These are phyloP conservation scores for Fusarium compactum DNA, from an alignment of 2,329 filamentous ascomycete species.

Conservation along the genomic window DNA sequence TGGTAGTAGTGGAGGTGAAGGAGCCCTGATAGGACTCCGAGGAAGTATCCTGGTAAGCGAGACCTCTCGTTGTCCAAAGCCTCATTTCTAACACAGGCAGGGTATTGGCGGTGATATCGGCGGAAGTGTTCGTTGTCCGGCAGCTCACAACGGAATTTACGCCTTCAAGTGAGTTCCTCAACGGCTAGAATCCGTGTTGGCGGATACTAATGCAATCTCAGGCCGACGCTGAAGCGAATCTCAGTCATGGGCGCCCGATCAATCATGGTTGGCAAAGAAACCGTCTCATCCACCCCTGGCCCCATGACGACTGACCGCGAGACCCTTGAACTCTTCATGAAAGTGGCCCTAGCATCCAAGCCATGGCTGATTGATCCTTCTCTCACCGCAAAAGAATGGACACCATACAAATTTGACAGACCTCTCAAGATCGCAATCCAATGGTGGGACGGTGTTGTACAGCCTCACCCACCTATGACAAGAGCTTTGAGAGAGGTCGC, in stretches of 20 bases:
- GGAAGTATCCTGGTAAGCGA: constrained; percentile 54
- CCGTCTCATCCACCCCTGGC: constrained; percentile 49
- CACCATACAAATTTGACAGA: constrained; percentile 47
- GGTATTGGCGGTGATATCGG: constrained; percentile 59
- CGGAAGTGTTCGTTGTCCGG: constrained; percentile 55
- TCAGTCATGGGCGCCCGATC: constrained; percentile 45
- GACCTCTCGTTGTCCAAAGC: rapidly evolving
- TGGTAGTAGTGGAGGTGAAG: constrained; percentile 72
- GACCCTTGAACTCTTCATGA: constrained; percentile 53
- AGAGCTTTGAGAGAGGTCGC: constrained; percentile 68
- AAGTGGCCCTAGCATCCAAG: constrained; percentile 47
- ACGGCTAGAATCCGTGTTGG: rapidly evolving
- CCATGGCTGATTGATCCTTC: constrained; percentile 53
- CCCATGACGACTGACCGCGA: constrained; percentile 54
- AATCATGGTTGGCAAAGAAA: constrained; percentile 53
- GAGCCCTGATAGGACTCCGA: constrained; percentile 55
- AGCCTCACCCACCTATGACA: constrained; percentile 69
- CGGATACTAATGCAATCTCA: neutral
- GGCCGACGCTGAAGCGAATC: constrained; percentile 51
- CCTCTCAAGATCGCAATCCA: constrained; percentile 72
- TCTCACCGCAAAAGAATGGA: constrained; percentile 52
- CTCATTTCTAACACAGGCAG: constrained; percentile 11
- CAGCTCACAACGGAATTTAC: constrained; percentile 53
- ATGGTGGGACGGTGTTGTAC: constrained; percentile 70
- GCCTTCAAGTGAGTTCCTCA: constrained; percentile 48